These are phyloP conservation scores for Nephelium lappaceum DNA, from an alignment of 345 rosid genomes.

Conservation along the genomic window DNA sequence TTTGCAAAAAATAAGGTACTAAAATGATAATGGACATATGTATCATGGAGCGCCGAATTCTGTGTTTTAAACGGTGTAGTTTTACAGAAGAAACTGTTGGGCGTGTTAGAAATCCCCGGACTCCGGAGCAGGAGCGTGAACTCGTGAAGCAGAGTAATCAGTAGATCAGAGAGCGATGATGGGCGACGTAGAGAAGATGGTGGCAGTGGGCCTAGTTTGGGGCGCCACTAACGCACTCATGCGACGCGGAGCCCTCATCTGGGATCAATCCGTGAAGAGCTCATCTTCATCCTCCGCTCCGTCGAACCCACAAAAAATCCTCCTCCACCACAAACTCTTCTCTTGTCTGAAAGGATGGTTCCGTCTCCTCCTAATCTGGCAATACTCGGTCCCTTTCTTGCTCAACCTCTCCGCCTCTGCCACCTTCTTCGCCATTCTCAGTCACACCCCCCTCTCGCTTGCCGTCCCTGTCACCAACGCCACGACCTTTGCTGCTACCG, in stretches of 20 bases:
- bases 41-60: too few relatives aligned
- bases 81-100: too few relatives aligned
- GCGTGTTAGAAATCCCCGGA: too few relatives aligned
- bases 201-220: conserved; percentile 87
- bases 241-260: conserved; percentile 88
- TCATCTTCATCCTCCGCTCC: conserved; percentile 35
- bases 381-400: conserved; percentile 82
- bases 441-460: conserved; percentile 72
- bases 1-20: too few relatives aligned
- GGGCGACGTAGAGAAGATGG: conserved; percentile 79
- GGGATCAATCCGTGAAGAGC: conserved; percentile 48
- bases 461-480: conserved; percentile 96
- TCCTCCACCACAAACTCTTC: conserved; percentile 44
- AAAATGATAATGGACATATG: too few relatives aligned
- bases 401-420: conserved; percentile 90
- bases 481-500: conserved; percentile 90
- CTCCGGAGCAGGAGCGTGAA: too few relatives aligned
- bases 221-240: conserved; percentile 91
- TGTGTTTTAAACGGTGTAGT: too few relatives aligned
- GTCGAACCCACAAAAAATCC: conserved; percentile 30
- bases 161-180: conserved; percentile 34
- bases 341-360: conserved; percentile 47
- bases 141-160: neutral
- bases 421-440: conserved; percentile 73
- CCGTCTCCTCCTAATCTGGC: conserved; percentile 78